Conservation (phyloP, 495 filamentous ascomycete genomes). For the Delitschia confertaspora region DNA sequence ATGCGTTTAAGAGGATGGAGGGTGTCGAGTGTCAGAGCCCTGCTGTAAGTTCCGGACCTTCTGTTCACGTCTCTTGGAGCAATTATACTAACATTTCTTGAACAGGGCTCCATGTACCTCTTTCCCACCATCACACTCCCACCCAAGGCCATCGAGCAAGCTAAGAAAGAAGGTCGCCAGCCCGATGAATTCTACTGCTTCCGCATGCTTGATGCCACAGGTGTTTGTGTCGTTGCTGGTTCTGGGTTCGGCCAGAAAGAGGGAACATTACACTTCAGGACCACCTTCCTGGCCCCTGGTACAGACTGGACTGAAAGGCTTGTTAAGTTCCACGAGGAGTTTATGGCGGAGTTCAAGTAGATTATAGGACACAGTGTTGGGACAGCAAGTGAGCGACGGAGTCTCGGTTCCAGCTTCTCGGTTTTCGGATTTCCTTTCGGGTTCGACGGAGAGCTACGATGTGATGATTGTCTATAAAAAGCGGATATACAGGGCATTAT, state of each 20-base stretch:
- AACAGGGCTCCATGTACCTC: slow-evolving; percentile 93
- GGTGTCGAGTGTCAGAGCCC: slow-evolving; percentile 84
- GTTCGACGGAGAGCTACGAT: no score
- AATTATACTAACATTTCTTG: slow-evolving; percentile 4
- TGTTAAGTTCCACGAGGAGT: slow-evolving; percentile 80
- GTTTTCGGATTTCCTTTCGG: no score
- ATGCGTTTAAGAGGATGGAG: slow-evolving; percentile 89
- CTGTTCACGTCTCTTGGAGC: not conserved
- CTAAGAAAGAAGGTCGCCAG: slow-evolving; percentile 59
- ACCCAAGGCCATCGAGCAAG: slow-evolving; percentile 61
- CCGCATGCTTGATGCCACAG: slow-evolving; percentile 81
- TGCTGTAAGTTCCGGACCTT: slow-evolving; percentile 13
- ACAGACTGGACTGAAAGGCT: slow-evolving; percentile 90
- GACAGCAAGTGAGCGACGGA: no score
- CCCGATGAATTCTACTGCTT: slow-evolving; percentile 93
- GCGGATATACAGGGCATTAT: no score
- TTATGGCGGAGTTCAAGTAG: slow-evolving; percentile 69
- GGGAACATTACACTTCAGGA: slow-evolving; percentile 86
- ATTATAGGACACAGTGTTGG: not conserved
- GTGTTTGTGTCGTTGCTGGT: slow-evolving; percentile 90
- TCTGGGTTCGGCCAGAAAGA: slow-evolving; percentile 91
- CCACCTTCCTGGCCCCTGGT: slow-evolving; percentile 91
- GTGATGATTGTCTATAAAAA: no score
- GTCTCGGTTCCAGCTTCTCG: no score
- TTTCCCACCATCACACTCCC: slow-evolving; percentile 88